Evolutionary conservation across 306 rosid genomes (phyloP).

Genomic region (Gastrolobium bilobum): DNA sequence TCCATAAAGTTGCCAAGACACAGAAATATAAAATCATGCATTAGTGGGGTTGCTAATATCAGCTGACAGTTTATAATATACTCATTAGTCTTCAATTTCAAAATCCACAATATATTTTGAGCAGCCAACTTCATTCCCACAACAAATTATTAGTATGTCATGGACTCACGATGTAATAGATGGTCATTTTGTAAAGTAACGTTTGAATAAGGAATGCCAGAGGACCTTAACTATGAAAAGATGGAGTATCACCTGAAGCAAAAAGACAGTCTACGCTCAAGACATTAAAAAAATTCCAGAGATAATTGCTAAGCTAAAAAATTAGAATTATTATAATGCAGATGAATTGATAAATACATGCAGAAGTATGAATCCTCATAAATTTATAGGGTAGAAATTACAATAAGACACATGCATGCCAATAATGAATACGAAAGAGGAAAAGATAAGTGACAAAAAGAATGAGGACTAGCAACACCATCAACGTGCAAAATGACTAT

Average conservation of each 20-base stretch:
- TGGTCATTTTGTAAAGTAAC: not conserved
- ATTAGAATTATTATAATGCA: not conserved
- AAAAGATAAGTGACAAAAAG: conserved; percentile 2
- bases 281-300: not conserved
- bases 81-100: conserved; percentile 1
- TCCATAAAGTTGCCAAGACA: not conserved
- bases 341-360: not conserved
- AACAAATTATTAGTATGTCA: not conserved
- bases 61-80: not conserved
- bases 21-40: not conserved
- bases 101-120: conserved; percentile 4
- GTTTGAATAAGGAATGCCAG: not conserved
- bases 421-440: not conserved
- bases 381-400: not conserved
- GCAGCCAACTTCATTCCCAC: not conserved
- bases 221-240: not conserved
- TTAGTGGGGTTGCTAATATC: not conserved
- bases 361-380: not conserved
- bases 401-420: not conserved
- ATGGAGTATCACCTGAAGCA: not conserved
- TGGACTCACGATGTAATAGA: not conserved
- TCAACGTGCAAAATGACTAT: not conserved
- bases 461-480: conserved; percentile 18
- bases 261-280: not conserved
- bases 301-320: not conserved